Percentiles rank a stretch among this genome's conserved stretches.
These are phyloP conservation scores for Gardenia jasminoides DNA, from an alignment of 257 asterid genomes.

Conservation along the genomic window DNA sequence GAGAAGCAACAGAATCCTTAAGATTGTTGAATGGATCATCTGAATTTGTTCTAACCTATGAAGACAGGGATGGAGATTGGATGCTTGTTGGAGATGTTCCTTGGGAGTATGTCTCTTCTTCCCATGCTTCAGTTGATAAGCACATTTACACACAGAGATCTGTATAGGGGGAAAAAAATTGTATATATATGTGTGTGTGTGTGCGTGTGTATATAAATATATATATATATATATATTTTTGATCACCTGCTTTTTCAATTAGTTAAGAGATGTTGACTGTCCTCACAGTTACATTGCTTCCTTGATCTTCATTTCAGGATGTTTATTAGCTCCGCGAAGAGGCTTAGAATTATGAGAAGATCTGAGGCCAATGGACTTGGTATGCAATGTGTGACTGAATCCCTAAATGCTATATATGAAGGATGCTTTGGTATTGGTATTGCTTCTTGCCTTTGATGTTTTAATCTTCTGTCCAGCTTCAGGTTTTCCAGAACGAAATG, in stretches of 20 bases:
- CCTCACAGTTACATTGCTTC: conserved; percentile 14
- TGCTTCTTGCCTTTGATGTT: neutral
- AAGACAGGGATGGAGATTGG: conserved; percentile 92
- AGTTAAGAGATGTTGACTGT: neutral
- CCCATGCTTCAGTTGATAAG: neutral
- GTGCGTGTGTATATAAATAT: no score
- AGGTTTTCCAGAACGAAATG: conserved; percentile 41
- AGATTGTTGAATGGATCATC: conserved; percentile 63
- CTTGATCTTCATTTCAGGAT: conserved; percentile 47
- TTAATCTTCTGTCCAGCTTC: conserved; percentile 41
- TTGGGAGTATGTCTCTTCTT: conserved; percentile 64
- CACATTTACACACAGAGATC: neutral
- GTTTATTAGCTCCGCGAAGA: conserved; percentile 69
- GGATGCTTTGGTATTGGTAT: neutral
- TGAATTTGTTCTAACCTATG: conserved; percentile 78
- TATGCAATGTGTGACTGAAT: conserved; percentile 15
- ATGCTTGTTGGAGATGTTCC: conserved; percentile 97
- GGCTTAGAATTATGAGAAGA: conserved; percentile 74
- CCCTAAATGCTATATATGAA: neutral
- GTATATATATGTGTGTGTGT: no score
- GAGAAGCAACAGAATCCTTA: conserved; percentile 32
- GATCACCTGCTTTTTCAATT: conserved; percentile 2
- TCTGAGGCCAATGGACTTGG: conserved; percentile 77
- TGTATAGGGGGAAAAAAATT: neutral
- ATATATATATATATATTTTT: no score